These are phyloP conservation scores for Melastoma candidum DNA, from an alignment of 441 rosid genomes.

Conservation along the genomic window DNA sequence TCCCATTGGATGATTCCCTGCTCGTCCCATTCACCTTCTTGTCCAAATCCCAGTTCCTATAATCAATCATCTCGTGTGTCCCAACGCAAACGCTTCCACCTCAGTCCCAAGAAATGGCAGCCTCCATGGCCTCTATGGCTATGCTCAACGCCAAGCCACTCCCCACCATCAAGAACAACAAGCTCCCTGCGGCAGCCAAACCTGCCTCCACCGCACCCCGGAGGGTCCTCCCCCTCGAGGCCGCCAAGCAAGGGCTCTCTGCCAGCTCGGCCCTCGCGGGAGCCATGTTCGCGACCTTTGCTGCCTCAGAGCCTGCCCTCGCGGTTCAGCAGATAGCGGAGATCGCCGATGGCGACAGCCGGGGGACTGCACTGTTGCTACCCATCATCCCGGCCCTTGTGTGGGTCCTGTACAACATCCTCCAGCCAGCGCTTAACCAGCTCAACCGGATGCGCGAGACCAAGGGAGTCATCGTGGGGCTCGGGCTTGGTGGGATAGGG, in stretches of 20 bases:
- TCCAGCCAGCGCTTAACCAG: constrained; percentile 89
- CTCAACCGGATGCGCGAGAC: constrained; percentile 54
- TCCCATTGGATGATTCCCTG: no score
- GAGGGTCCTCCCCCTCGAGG: constrained; percentile 10
- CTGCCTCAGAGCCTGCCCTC: constrained; percentile 59
- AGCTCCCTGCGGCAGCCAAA: constrained; percentile 3
- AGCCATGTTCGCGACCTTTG: constrained; percentile 61
- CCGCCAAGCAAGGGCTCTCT: no score
- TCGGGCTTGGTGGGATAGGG: constrained; percentile 62
- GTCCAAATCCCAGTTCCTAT: no score
- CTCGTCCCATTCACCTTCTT: no score
- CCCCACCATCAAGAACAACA: constrained; percentile 16
- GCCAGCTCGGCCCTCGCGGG: constrained; percentile 55
- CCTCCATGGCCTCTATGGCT: constrained; percentile 60
- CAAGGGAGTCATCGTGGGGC: constrained; percentile 56
- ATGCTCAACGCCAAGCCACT: constrained; percentile 49
- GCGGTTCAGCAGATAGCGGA: constrained; percentile 79
- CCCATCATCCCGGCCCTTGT: constrained; percentile 74
- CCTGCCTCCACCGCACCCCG: background rate
- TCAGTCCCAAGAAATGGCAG: constrained; percentile 35
- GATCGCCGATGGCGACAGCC: constrained; percentile 74
- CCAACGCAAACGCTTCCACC: no score
- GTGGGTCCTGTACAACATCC: constrained; percentile 93
- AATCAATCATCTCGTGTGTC: no score
- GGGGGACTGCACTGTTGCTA: constrained; percentile 70